Conservation (phyloP, 768 basidiomycete species). For the Hortiboletus campestris region DNA sequence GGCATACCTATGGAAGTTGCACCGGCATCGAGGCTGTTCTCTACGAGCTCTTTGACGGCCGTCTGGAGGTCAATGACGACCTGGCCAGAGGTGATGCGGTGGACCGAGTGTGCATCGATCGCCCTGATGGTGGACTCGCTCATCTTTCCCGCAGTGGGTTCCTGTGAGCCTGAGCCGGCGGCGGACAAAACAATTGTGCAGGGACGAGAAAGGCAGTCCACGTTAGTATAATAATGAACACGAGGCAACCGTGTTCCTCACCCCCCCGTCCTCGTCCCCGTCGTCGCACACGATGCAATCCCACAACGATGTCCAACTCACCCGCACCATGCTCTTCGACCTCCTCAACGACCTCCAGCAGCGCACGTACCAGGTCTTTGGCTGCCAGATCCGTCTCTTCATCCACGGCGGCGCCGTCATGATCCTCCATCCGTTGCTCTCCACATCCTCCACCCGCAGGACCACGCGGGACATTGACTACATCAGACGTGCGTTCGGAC, state of each 20-base stretch:
- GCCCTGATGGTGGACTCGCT: conserved; percentile 37
- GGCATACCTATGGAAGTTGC: conserved; percentile 79
- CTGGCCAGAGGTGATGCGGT: conserved; percentile 91
- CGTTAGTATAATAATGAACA: background rate
- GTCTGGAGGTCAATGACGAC: conserved; percentile 93
- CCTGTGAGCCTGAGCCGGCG: background rate
- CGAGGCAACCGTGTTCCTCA: background rate
- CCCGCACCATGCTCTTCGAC: conserved; percentile 34
- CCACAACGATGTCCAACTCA: conserved; percentile 38
- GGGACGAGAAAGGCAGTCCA: no score
- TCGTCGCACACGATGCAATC: conserved; percentile 15
- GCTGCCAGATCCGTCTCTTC: conserved; percentile 55
- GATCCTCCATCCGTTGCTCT: conserved; percentile 55
- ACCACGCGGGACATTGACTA: conserved; percentile 70
- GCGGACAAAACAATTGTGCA: no score
- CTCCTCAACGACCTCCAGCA: conserved; percentile 54
- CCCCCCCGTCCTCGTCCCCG: background rate
- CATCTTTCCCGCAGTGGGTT: background rate
- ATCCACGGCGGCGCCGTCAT: conserved; percentile 75
- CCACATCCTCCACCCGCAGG: conserved; percentile 40
- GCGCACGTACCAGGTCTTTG: conserved; percentile 45
- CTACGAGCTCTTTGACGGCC: conserved; percentile 93
- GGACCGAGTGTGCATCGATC: conserved; percentile 77
- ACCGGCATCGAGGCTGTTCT: conserved; percentile 93
- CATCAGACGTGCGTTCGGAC: conserved; percentile 57